Conservation (phyloP, 1,139 yeast genomes). For the Saccharomyces hybrid region DNA sequence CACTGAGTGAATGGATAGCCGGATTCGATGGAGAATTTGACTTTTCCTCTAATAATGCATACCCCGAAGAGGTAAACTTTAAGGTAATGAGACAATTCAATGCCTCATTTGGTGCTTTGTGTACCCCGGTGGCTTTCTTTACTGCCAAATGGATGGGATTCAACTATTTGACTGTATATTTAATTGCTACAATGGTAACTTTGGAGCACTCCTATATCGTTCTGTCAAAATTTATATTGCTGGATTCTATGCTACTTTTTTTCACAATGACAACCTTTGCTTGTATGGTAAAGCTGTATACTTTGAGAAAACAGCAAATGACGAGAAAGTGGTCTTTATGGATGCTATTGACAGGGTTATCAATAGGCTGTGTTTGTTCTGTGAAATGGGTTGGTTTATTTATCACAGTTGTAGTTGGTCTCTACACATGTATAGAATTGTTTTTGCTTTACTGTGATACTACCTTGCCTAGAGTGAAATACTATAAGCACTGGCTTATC, state of each 20-base stretch:
- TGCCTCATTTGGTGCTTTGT: constrained; percentile 52
- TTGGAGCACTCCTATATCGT: constrained; percentile 61
- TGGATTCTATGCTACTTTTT: constrained; percentile 66
- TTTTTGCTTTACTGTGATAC: constrained; percentile 49
- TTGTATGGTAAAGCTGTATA: constrained; percentile 49
- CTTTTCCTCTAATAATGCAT: constrained; percentile 54
- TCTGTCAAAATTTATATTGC: constrained; percentile 59
- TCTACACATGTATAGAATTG: constrained; percentile 74
- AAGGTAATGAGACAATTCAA: constrained; percentile 60
- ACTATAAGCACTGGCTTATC: constrained; percentile 61
- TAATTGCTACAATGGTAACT: constrained; percentile 52
- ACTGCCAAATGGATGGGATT: constrained; percentile 49
- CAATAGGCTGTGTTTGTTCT: constrained; percentile 87
- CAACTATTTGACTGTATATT: constrained; percentile 40
- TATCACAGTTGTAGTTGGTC: constrained; percentile 74
- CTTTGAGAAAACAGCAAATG: constrained; percentile 39
- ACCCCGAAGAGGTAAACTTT: constrained; percentile 50
- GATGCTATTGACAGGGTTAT: constrained; percentile 63
- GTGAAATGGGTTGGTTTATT: constrained; percentile 96
- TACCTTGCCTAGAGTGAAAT: constrained; percentile 36
- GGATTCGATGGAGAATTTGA: constrained; percentile 59
- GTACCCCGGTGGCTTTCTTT: constrained; percentile 58
- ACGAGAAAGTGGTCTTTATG: constrained; percentile 44
- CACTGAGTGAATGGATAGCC: constrained; percentile 59
- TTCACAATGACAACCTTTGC: constrained; percentile 60